Conservation (phyloP, 495 filamentous ascomycete genomes). For the Annulohypoxylon maeteangense region DNA sequence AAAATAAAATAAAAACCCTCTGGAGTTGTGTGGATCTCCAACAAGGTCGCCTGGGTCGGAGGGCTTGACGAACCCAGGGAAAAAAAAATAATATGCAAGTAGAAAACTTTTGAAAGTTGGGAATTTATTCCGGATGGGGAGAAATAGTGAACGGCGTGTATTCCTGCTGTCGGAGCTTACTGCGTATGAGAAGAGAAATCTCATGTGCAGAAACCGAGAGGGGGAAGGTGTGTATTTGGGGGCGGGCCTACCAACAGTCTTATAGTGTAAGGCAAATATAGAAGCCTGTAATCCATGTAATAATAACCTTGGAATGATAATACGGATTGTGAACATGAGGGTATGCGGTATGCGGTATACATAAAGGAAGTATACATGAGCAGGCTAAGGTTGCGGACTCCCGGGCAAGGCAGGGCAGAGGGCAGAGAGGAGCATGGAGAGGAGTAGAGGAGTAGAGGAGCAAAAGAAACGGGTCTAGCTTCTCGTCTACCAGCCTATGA, state of each 20-base stretch:
- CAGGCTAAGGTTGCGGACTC: conserved; percentile 43
- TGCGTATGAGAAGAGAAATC: conserved; percentile 44
- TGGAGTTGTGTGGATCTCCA: conserved; percentile 39
- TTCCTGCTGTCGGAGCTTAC: conserved; percentile 51
- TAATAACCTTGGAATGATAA: conserved; percentile 25
- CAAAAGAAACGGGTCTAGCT: conserved; percentile 44
- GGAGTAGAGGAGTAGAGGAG: conserved; percentile 14
- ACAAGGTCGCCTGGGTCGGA: conserved; percentile 35
- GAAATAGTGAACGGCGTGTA: conserved; percentile 27
- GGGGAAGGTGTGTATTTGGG: conserved; percentile 36
- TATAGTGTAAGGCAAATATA: conserved; percentile 52
- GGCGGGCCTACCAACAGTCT: conserved; percentile 50
- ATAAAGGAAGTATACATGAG: conserved; percentile 15
- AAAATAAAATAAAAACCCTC: neutral
- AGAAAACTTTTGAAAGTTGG: conserved; percentile 21
- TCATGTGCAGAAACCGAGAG: conserved; percentile 43
- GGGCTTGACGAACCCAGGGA: conserved; percentile 36
- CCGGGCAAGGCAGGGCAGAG: conserved; percentile 26
- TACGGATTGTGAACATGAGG: conserved; percentile 43
- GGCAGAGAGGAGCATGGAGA: neutral
- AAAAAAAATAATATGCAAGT: conserved; percentile 22
- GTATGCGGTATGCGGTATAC: conserved; percentile 24
- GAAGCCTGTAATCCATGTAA: conserved; percentile 38
- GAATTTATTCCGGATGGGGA: conserved; percentile 37
- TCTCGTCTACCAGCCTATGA: conserved; percentile 40